Conservation (phyloP, 495 filamentous ascomycete species). For the Tuber borchii region DNA sequence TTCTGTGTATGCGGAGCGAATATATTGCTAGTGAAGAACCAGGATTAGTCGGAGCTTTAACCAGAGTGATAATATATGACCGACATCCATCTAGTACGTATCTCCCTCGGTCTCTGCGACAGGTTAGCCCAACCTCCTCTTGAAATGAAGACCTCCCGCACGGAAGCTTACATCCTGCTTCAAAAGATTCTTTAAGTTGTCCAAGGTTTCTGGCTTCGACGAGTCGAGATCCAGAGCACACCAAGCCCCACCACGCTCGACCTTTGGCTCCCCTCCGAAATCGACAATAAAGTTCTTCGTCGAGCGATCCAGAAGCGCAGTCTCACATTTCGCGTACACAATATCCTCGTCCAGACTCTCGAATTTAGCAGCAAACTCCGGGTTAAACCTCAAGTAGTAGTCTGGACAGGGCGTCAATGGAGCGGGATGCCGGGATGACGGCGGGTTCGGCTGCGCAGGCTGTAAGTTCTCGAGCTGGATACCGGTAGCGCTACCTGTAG, state of each 20-base stretch:
- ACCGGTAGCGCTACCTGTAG: conserved; percentile 2
- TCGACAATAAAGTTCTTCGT: conserved; percentile 58
- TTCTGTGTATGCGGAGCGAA: conserved; percentile 59
- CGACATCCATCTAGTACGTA: conserved; percentile 57
- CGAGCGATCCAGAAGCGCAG: conserved; percentile 41
- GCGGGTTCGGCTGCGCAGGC: not conserved
- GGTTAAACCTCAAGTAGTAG: conserved; percentile 25
- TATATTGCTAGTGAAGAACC: conserved; percentile 47
- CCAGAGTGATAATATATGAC: conserved; percentile 17
- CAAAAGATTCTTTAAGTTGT: conserved; percentile 21
- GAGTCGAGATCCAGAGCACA: conserved; percentile 51
- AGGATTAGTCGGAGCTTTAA: conserved; percentile 15
- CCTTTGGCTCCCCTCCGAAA: conserved; percentile 48
- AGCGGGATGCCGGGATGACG: conserved; percentile 4
- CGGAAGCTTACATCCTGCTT: conserved; percentile 15
- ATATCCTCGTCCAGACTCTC: conserved; percentile 48
- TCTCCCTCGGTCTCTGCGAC: conserved; percentile 27
- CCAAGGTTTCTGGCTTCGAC: conserved; percentile 10
- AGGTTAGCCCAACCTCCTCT: conserved; percentile 9
- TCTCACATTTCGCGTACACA: conserved; percentile 44
- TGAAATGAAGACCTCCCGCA: not conserved
- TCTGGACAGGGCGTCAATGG: conserved; percentile 9
- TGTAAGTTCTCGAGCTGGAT: conserved; percentile 21
- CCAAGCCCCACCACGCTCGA: conserved; percentile 51
- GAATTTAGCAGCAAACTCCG: conserved; percentile 41